Evolutionary conservation across 345 rosid genomes (phyloP), one percentile per base, ranked within the genome.

Genomic region (Acer yangbiense): DNA sequence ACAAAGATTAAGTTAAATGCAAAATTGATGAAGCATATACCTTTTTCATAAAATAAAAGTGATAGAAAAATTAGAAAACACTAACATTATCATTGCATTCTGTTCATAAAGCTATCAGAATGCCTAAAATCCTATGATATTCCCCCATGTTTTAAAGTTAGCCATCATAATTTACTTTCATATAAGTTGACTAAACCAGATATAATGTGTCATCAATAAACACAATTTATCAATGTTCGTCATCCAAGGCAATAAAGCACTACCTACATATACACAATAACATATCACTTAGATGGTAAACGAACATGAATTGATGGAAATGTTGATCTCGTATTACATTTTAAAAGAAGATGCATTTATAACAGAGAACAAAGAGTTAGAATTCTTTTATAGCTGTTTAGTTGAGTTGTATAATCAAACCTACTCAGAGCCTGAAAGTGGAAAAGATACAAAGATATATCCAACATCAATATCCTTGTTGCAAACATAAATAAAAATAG

Each of bases 1-100:
- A 20, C 60, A 73, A 8, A 70, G 48, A 67, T 68, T 54, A 23
- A 46, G 29, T 25, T 21, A 9, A 69, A 67, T 43, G 60, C 27
- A 75, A 79, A 65, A 32, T 35, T 61, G 65, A 78, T 18, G 35
- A 76, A 39, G 48, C 69, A 77, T 41, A 41, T 39, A 44, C 71
- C 69, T 27, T 43, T 67, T 43, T 67, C 23, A 66, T 41, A 41
- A 10, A 55, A n/a, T 57, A 71, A 8, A 70, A 43, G 10, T 43
- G 10, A 46, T 46, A 46, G 60, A 20, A n/a, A 65, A 84, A 66
- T 21, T 55, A 16, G 63, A 25, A 39, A 39, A 65, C 17, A 0
- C 7, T 73, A 54, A 71, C 52, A 73, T n/a, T 29, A 41, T 25
- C 9, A 69, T 29, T 54, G 5, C 57, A 76, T 41, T n/a, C n/a